A percentile compares a stretch with the other conserved stretches of the same genome.
Evolutionary conservation across 768 basidiomycete genomes (phyloP).

Genomic region (Suillus cothurnatus): DNA sequence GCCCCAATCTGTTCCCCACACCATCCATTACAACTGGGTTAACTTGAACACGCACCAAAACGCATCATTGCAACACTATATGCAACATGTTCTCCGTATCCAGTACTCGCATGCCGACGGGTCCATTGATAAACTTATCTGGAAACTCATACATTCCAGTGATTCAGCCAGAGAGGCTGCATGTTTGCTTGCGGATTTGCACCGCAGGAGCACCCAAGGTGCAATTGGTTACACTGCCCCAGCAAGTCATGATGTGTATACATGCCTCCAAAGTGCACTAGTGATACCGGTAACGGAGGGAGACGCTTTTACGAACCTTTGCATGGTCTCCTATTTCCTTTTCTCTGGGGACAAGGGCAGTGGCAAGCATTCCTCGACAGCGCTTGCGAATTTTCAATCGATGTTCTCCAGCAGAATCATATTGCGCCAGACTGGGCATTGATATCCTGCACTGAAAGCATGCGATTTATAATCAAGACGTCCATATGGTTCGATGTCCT

Average conservation of each 20-base stretch:
- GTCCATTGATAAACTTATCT: constrained; percentile 48
- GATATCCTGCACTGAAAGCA: constrained; percentile 46
- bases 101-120: constrained; percentile 72
- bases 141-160: constrained; percentile 49
- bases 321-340: constrained; percentile 74
- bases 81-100: constrained; percentile 59
- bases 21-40: constrained; percentile 14
- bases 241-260: constrained; percentile 27
- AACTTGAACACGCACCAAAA: constrained; percentile 22
- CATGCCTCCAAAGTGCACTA: too few relatives aligned
- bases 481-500: constrained; percentile 90
- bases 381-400: constrained; percentile 56
- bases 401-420: constrained; percentile 42
- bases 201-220: constrained; percentile 37
- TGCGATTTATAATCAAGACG: constrained; percentile 77
- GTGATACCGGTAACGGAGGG: constrained; percentile 44
- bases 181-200: constrained; percentile 62
- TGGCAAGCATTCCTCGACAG: constrained; percentile 71
- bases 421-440: constrained; percentile 49
- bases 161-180: constrained; percentile 58
- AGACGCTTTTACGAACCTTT: constrained; percentile 79
- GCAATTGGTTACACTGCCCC: constrained; percentile 17
- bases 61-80: constrained; percentile 45
- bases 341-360: constrained; percentile 75
- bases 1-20: constrained; percentile 6